These are phyloP conservation scores for Ceratobasidium sp. DNA, from an alignment of 1,284 basidiomycete species.

Conservation along the genomic window DNA sequence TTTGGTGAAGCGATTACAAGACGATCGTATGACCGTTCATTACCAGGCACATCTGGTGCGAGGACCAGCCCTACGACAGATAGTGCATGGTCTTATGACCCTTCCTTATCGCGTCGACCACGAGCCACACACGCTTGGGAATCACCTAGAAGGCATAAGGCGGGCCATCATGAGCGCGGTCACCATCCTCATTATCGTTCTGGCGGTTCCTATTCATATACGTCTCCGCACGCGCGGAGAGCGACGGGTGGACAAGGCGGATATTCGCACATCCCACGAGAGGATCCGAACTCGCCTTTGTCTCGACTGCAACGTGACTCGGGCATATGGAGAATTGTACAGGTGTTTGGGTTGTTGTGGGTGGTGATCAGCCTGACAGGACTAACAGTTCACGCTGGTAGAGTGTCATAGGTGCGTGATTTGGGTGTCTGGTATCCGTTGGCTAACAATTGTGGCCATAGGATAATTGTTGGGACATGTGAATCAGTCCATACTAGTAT, in stretches of 20 bases:
- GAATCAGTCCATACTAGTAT: too few species aligned
- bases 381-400: slow-evolving; percentile 42
- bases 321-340: slow-evolving; percentile 45
- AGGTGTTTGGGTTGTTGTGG: slow-evolving; percentile 49
- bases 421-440: too few species aligned
- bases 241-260: slow-evolving; percentile 36
- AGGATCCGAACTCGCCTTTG: slow-evolving; percentile 32
- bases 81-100: slow-evolving; percentile 29
- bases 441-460: too few species aligned
- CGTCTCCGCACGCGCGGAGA: slow-evolving; percentile 40
- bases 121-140: slow-evolving; percentile 51
- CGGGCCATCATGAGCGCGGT: slow-evolving; percentile 20
- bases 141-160: slow-evolving; percentile 27
- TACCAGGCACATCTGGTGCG: slow-evolving; percentile 6
- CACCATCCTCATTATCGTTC: slow-evolving; percentile 35
- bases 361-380: slow-evolving; percentile 46
- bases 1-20: too few species aligned
- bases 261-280: slow-evolving; percentile 35
- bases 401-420: slow-evolving; percentile 2
- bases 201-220: slow-evolving; percentile 18
- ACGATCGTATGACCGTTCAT: slow-evolving; percentile 48
- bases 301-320: slow-evolving; percentile 46
- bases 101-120: slow-evolving; percentile 42
- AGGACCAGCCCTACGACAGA: background rate
- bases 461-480: too few species aligned